Evolutionary conservation across 352 stramenopile species (phyloP).

Genomic region (Globisporangium sylvaticum): DNA sequence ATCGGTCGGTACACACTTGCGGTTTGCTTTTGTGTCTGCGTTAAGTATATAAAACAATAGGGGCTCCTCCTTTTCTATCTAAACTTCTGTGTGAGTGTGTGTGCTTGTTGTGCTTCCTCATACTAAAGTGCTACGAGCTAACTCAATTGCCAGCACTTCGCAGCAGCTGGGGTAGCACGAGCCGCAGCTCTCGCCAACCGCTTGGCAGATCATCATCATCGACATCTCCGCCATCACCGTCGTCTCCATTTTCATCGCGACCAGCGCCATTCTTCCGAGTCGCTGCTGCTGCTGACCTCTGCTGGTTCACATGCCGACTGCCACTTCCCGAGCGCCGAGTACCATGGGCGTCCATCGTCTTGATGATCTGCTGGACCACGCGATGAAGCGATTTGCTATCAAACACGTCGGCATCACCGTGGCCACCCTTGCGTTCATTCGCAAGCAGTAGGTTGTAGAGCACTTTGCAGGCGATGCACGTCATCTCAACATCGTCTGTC

Average conservation of each 20-base stretch:
- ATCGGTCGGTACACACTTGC: not conserved
- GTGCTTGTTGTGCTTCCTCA: not conserved
- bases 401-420: not conserved
- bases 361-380: constrained; percentile 29
- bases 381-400: constrained; percentile 20
- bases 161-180: constrained; percentile 47
- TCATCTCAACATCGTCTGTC: constrained; percentile 64
- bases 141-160: constrained; percentile 21
- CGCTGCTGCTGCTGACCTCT: not conserved
- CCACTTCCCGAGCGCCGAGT: not conserved
- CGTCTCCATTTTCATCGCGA: constrained; percentile 2
- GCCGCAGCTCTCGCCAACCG: constrained; percentile 29
- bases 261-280: not conserved
- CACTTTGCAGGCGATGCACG: constrained; percentile 73
- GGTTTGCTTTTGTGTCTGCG: constrained; percentile 11
- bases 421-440: constrained; percentile 9
- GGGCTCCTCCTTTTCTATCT: not conserved
- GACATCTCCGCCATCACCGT: constrained; percentile 12
- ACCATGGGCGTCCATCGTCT: constrained; percentile 16
- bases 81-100: not conserved
- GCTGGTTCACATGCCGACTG: not conserved
- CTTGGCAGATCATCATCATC: constrained; percentile 13
- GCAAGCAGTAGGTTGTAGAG: constrained; percentile 79
- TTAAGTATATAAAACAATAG: constrained; percentile 17
- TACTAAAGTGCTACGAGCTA: not conserved